Conservation (phyloP, 768 basidiomycete species). For the Hemileccinum rubropunctum region DNA sequence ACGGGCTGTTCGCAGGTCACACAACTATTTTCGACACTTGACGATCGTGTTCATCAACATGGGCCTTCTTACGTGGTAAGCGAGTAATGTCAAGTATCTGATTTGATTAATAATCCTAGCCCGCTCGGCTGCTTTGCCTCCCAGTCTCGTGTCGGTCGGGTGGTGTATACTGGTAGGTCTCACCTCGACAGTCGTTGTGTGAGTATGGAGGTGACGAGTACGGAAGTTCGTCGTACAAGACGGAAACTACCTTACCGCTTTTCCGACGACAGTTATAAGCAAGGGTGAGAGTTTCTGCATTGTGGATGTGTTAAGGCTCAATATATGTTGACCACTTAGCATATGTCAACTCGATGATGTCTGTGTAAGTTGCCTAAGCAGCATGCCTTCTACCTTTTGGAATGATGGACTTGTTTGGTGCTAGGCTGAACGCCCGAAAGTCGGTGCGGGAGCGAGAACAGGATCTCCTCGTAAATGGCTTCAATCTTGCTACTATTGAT, state of each 20-base stretch:
- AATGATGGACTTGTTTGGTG: not conserved
- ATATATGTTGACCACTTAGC: not conserved
- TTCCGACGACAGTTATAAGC: slow-evolving; percentile 2
- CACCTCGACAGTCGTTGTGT: not conserved
- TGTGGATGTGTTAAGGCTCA: not conserved
- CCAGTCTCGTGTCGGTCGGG: slow-evolving; percentile 3
- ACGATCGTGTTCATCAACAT: slow-evolving; percentile 14
- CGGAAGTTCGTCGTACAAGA: not conserved
- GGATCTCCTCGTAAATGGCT: not conserved
- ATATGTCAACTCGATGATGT: slow-evolving; percentile 15
- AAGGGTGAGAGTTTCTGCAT: not conserved
- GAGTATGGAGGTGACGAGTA: not conserved
- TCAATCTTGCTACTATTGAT: slow-evolving; percentile 2
- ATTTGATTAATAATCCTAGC: too few relatives aligned
- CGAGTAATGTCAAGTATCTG: too few relatives aligned
- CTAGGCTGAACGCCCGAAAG: slow-evolving; percentile 14
- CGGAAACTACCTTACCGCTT: not conserved
- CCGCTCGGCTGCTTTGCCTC: not conserved
- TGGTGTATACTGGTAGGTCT: slow-evolving; percentile 11
- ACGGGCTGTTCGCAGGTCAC: not conserved
- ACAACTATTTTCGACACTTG: slow-evolving; percentile 9
- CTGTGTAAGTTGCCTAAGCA: slow-evolving; percentile 4
- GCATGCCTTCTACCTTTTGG: too few relatives aligned
- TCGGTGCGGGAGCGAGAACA: slow-evolving; percentile 3
- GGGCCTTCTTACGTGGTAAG: slow-evolving; percentile 13